A percentile compares a stretch with the other conserved stretches of the same genome.
phyloP scores from a whole-genome alignment of 208 protist species.

The Crithidia fasciculata region DNA sequence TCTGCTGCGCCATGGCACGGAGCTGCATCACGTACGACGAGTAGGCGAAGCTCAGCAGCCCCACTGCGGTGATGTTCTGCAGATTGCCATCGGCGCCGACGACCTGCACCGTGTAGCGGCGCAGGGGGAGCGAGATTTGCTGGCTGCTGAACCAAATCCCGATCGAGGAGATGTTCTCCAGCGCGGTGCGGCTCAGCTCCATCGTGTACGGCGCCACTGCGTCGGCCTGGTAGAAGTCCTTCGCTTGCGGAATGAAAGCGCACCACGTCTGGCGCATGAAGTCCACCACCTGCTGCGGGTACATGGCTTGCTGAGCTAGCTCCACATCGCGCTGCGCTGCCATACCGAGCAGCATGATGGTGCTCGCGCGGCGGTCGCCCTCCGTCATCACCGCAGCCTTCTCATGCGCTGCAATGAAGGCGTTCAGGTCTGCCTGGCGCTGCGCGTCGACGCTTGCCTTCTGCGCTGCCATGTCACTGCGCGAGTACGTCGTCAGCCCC shows the following conservation, averaged over 20 bases:
- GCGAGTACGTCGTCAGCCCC: neutral
- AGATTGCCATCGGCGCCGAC: conserved; percentile 32
- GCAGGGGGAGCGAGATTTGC: conserved; percentile 68
- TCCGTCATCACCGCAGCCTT: conserved; percentile 25
- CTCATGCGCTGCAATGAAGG: conserved; percentile 50
- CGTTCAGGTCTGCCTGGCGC: conserved; percentile 39
- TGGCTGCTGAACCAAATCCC: conserved; percentile 73
- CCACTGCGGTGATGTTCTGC: conserved; percentile 62
- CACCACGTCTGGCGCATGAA: conserved; percentile 68
- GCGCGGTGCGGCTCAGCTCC: conserved; percentile 38
- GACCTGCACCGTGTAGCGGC: conserved; percentile 65
- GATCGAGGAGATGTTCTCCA: conserved; percentile 77
- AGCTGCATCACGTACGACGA: conserved; percentile 81
- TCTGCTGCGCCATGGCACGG: conserved; percentile 50
- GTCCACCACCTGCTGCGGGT: conserved; percentile 43
- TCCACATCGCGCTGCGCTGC: conserved; percentile 55
- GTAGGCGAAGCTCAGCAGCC: conserved; percentile 71
- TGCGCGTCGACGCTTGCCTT: conserved; percentile 27
- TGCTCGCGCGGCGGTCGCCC: conserved; percentile 35
- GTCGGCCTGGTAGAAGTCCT: conserved; percentile 43
- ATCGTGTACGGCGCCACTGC: conserved; percentile 13
- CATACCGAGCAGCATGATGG: conserved; percentile 52
- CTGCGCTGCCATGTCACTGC: conserved; percentile 48
- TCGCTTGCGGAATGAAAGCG: conserved; percentile 55
- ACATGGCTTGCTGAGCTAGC: conserved; percentile 15